Evolutionary conservation across 2,329 filamentous ascomycete genomes (phyloP), one percentile per base, ranked within the genome.

Genomic region (Exophiala sp.): DNA sequence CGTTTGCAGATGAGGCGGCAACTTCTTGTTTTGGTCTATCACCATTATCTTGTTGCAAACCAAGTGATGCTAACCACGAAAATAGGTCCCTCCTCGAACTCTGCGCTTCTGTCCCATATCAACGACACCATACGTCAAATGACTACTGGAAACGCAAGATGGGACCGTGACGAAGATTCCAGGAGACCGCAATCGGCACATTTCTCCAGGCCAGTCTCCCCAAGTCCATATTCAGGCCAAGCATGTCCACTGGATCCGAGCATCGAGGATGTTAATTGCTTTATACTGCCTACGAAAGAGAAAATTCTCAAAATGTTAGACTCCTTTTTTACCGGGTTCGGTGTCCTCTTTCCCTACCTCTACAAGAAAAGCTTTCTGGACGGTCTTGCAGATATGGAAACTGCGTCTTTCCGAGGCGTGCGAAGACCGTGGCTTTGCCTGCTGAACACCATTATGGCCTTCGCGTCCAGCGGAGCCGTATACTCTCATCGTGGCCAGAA

Each of bases 371-470:
- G 63, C 7, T 73, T 74, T 50, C 47, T 67, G 2, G 62, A 67
- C 12, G 69, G 64, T 3, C 74, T 72, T 48, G 55, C 66, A 11
- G 63, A 69, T 42, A 62, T 71, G 35, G 61, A 63, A 20, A 58
- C 50, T 10, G 65, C 61, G 5, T 62, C 66, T 12, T 67, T 73
- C 36, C 67, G 62, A 0, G 68, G 65, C 3, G 71, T 74, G 0
- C 68, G 76, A 0, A 70, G 72, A n/a, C 74, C 77, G 0, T 81
- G 78, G 78, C 68, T 80, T 0, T 76, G 75, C 0, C 59, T 79
- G 2, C 61, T 81, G 0, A 80, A 80, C 46, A 75, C 79, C 51
- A 70, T 80, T 0, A 65, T 81, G 1, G 76, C 78, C 1, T 74
- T 80, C 67, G 72, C 75, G 0, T 71, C 68, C 10, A 18, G 16